Base-by-base conservation (phyloP, 371 early-diverging fungal genomes). In the Actinomortierella wolfii region DNA sequence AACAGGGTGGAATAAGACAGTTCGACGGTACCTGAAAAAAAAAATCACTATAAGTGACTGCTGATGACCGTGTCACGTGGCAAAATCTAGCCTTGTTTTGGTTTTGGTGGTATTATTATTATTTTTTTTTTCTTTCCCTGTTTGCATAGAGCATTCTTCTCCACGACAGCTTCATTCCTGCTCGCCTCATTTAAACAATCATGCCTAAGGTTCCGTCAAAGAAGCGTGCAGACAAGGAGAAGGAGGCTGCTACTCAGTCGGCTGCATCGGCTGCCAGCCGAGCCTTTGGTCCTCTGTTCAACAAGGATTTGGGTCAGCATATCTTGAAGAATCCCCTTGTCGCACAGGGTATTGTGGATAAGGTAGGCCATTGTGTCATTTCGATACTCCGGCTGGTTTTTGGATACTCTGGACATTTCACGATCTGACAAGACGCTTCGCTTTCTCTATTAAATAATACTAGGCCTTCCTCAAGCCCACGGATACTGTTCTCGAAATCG, bases 221-320 rank as follows among this genome's bases (percentile, higher is more conserved):
- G 58, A 69, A 69, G 57, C 56, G 57, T n/a, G 43, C 52, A 11
- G 51, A 51, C 7, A 64, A 64, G 49, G 53, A 63, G 45, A 63
- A 64, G 50, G 56, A 53, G 64, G 63, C 68, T 9, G 50, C 47
- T 43, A 58, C 69, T 11, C 60, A 63, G 17, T 57, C 69, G 7
- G 64, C 69, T 1, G 56, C 69, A 1, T 71, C 73, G 8, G 67
- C 61, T 7, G 67, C 68, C 42, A 79, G 80, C 5, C 80, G 88
- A 64, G 84, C 87, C 20, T 84, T 86, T 64, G 92, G 90, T 41
- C 97, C 97, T 26, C 77, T 97, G 65, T 97, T 99, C 81, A 98
- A 99, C 86, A 99, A 99, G 81, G 90, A 93, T 65, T 88, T 99
- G 20, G 99, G 99, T 56, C 99, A 99, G 85, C 99, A 99, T 75